Evolutionary conservation across 2,329 filamentous ascomycete species (phyloP).

Genomic region (Pezicula carpinea): DNA sequence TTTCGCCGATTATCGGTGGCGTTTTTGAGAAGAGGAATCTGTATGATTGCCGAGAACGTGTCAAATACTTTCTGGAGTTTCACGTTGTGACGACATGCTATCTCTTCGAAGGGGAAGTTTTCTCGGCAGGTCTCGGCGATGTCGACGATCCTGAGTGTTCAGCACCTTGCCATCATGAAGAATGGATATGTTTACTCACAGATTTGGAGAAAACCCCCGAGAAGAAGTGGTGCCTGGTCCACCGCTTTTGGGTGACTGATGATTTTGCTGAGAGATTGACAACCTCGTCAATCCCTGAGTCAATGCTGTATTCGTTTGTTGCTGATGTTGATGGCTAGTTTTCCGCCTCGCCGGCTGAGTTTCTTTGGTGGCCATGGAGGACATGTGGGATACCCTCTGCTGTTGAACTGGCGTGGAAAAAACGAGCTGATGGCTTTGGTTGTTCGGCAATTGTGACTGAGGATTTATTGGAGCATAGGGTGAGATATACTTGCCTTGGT

Average conservation of each 20-base stretch:
- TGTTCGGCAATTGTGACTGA: not conserved
- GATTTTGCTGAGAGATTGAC: not conserved
- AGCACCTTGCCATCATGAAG: slow-evolving; percentile 22
- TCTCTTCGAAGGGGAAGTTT: slow-evolving; percentile 40
- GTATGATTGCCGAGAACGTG: slow-evolving; percentile 42
- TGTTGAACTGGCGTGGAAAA: not conserved
- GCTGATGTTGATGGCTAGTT: not conserved
- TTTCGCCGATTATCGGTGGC: slow-evolving; percentile 38
- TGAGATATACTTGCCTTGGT: too few species aligned
- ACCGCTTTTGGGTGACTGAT: not conserved
- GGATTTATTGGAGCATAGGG: not conserved
- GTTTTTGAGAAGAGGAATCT: slow-evolving; percentile 42
- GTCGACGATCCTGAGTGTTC: slow-evolving; percentile 39
- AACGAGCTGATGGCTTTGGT: not conserved
- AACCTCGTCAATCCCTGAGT: not conserved
- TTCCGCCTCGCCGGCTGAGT: not conserved
- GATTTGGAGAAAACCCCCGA: slow-evolving; percentile 18
- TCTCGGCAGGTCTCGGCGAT: slow-evolving; percentile 44
- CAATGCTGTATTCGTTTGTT: slow-evolving; percentile 2
- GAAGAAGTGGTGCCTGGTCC: slow-evolving; percentile 1
- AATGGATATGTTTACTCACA: slow-evolving; percentile 14
- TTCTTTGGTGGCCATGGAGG: too few species aligned
- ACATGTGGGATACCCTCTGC: too few species aligned
- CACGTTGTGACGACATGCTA: slow-evolving; percentile 40
- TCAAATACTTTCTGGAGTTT: slow-evolving; percentile 40